Base-by-base conservation (phyloP, 2,329 filamentous ascomycete species). In the Coniochaeta sp. region DNA sequence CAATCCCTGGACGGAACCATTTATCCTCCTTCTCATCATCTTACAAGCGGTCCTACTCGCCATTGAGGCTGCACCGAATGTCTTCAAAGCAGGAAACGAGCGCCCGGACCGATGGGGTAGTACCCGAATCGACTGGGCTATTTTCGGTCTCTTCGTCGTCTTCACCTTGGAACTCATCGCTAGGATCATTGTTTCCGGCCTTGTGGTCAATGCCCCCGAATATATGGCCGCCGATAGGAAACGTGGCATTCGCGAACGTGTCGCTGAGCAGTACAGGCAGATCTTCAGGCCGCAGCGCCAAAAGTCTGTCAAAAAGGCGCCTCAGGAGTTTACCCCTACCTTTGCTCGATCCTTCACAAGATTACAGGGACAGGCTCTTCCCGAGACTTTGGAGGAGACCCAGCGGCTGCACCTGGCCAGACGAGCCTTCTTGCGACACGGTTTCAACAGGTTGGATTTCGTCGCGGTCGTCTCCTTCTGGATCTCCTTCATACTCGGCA, bases 381-480 rank as follows among this genome's bases (percentile, higher is more conserved):
- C 68, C 66, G 81, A 70, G 69, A 94, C 77, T 62, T 77, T 76
- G 57, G 88, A 78, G 73, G 82, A 95, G 56, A 87, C 91, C 59
- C 89, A 94, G 65, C 85, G 92, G 55, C 79, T 86, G 58, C 86
- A 95, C 57, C 78, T 99, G 51, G 92, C 95, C 14, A 86, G 94
- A 50, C 83, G 94, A 56, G 95, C 94, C 1, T 97, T 96, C 67
- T 72, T 99, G 51, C 84, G 94, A 14, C 94, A 99, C 67, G 91
- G 90, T 1, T 99, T 99, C 72, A 97, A 97, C 65, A 83, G 94
- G 50, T 78, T 97, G 10, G 94, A 99, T 66, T 96, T 97, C 67
- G 75, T 99, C 50, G 95, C 94, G 1, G 87, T 99, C 7, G 77
- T 94, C n/a, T 87, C 92, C 0, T 99, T 91, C 68, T 99, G 94